Evolutionary conservation across 352 stramenopile genomes (phyloP).

Genomic region (Poterioochromonas sp.): DNA sequence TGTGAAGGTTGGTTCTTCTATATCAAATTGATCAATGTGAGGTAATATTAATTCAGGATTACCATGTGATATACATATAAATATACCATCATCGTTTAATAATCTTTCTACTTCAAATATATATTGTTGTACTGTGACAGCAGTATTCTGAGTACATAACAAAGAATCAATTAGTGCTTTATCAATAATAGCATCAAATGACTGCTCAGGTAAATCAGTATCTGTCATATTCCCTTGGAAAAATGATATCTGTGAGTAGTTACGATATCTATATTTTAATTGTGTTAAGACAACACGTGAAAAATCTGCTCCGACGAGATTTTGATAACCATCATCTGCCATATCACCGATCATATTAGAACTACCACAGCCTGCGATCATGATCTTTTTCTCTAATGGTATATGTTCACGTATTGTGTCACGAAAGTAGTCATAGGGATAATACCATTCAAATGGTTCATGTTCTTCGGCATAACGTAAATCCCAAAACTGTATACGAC

Average conservation of each 20-base stretch:
- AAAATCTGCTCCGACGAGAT: constrained; percentile 1
- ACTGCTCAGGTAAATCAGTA: constrained; percentile 16
- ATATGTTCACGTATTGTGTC: constrained; percentile 23
- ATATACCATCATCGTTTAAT: constrained; percentile 1
- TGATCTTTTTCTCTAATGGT: not conserved
- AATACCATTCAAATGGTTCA: constrained; percentile 35
- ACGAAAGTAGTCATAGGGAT: constrained; percentile 12
- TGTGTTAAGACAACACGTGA: constrained; percentile 22
- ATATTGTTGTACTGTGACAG: not conserved
- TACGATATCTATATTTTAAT: constrained; percentile 13
- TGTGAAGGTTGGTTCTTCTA: constrained; percentile 20
- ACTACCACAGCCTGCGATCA: constrained; percentile 30
- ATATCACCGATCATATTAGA: constrained; percentile 32
- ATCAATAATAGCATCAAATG: constrained; percentile 8
- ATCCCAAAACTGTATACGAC: constrained; percentile 33
- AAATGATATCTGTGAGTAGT: constrained; percentile 14
- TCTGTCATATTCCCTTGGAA: constrained; percentile 21
- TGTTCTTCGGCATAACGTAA: constrained; percentile 8
- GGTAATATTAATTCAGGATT: constrained; percentile 3
- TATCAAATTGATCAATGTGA: constrained; percentile 24
- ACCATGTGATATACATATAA: constrained; percentile 27
- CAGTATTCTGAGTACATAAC: not conserved
- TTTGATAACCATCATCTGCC: constrained; percentile 25
- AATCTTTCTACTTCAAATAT: constrained; percentile 18
- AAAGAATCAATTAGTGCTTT: constrained; percentile 26